Base-by-base conservation (phyloP, 1,284 basidiomycete genomes). In the Ustilago lituana region DNA sequence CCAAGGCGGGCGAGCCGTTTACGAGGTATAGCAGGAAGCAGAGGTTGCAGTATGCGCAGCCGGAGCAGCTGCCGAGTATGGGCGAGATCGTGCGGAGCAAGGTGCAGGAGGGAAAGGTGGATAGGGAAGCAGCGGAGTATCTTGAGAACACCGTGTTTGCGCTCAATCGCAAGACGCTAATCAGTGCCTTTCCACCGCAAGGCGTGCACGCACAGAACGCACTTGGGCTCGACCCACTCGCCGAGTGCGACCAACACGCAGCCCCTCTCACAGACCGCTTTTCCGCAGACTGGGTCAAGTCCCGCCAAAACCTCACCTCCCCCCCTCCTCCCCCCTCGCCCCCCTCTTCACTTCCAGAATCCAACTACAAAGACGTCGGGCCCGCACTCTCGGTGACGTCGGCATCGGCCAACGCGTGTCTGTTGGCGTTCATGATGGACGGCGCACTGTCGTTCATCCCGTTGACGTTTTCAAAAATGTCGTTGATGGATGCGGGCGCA, bases 381-480 rank as follows among this genome's bases (percentile, higher is more conserved):
- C 36, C 33, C 1, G 35, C 66, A 3, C 49, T 69, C 10, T 36
- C 48, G 3, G 53, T 69, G 7, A 44, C 56, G 5, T 20, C 38
- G 12, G 40, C 45, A 3, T 49, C 52, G 10, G 60, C 66, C 2
- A 67, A 77, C 24, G 57, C 64, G 8, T 33, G 51, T 14, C 35
- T 58, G 19, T 15, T 69, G 11, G 62, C 61, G 1, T 73, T 75
- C 31, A 41, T 70, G 26, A 50, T 79, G 59, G 79, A 81, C 32
- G 77, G 63, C 8, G 70, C 68, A 2, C 46, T 81, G 3, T 63
- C 72, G 0, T 81, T 81, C 54, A 54, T 73, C n/a, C 78, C 79
- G 2, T 36, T 82, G 10, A 75, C 79, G 1, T 69, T 76, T 31
- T 60, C 53, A n/a, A 63, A 67, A 20, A 22, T 57, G 26, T 48